Evolutionary conservation across 2,329 filamentous ascomycete species (phyloP), one percentile per base, ranked within the genome.

Genomic region (Penicillium sp.): DNA sequence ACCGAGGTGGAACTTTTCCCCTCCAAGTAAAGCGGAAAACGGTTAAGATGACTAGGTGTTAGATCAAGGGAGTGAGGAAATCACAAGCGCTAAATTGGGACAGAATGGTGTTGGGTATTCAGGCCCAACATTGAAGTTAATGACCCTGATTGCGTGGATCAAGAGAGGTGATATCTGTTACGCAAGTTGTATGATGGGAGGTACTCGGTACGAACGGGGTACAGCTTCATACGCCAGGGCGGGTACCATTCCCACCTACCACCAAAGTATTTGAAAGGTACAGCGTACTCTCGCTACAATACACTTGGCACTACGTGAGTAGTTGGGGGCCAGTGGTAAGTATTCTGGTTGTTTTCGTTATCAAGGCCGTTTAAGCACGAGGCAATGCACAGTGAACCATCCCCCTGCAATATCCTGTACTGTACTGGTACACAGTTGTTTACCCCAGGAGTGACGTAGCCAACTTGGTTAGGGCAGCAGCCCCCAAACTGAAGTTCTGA

Each of bases 391-490:
- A 29, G 31, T 27, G 29, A 50, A 42, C 16, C 45, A 37, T 38
- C 10, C 34, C 34, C 25, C 9, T 42, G 38, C 29, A 32, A 41
- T 5, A 42, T 34, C 45, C 29, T 25, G 40, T 59, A 58, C 50
- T 37, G 60, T 63, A 60, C 40, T 57, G 55, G 47, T 62, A 62
- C 58, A 37, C 51, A 32, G 42, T 54, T 62, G 57, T 62, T 62
- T 62, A 61, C 60, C 57, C 57, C 56, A 40, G 59, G 52, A 63
- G 65, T 70, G 68, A 70, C 67, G 65, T 70, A 65, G 65, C 6
- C 32, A 34, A 18, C 39, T 42, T 46, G 50, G 53, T 54, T 55
- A 46, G 67, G 66, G 65, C 55, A 49, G 60, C 27, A 54, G 62
- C 59, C 65, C 64, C 61, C 31, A 32, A 47, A 23, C 29, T 16